These are phyloP conservation scores for Paracoccidioides lutzii DNA, from an alignment of 2,329 filamentous ascomycete genomes.

Conservation along the genomic window DNA sequence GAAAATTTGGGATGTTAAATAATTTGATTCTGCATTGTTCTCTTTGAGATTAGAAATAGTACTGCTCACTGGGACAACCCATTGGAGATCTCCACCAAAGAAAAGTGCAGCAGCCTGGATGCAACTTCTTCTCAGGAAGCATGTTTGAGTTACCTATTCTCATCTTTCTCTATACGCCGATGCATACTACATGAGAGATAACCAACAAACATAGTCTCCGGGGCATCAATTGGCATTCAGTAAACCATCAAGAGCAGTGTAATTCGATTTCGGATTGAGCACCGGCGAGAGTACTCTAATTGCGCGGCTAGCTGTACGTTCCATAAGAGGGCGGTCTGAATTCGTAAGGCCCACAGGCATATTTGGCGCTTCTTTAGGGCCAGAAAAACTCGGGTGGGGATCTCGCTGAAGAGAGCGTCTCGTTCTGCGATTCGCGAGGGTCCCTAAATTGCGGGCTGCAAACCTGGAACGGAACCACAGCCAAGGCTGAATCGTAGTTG, in stretches of 20 bases:
- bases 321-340: background rate
- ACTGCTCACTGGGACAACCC: background rate
- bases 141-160: no score
- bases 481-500: background rate
- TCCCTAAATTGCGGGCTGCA: background rate
- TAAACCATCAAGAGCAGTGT: background rate
- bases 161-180: no score
- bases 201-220: no score
- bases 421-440: background rate
- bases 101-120: no score
- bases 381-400: background rate
- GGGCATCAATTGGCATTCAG: background rate
- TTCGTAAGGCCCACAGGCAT: background rate
- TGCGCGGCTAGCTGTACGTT: background rate
- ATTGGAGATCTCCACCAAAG: no score
- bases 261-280: background rate
- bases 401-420: background rate
- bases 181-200: no score
- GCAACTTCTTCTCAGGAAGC: no score
- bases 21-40: background rate
- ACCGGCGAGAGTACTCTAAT: background rate
- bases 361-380: background rate
- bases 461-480: background rate
- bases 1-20: background rate
- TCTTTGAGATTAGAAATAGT: background rate